Percentiles rank a stretch among this genome's conserved stretches.
Conservation (phyloP, 805 yeast genomes). For the Kluyveromyces aestuarii region DNA sequence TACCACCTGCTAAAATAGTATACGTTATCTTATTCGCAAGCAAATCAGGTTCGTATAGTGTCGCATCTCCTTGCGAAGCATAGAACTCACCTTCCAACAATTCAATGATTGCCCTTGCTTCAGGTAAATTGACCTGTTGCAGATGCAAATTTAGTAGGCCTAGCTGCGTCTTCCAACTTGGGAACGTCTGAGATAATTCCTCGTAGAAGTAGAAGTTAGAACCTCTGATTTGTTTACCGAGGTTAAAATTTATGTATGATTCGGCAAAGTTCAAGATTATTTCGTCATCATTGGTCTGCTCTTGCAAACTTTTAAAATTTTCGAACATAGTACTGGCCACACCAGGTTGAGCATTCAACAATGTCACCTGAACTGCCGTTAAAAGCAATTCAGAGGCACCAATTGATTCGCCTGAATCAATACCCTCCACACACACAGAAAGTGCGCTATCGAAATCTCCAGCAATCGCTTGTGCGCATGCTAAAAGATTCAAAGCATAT, state of each 20-base stretch:
- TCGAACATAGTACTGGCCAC: constrained; percentile 39
- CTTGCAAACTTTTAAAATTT: constrained; percentile 35
- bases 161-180: constrained; percentile 41
- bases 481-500: constrained; percentile 20
- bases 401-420: constrained; percentile 34
- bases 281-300: constrained; percentile 51
- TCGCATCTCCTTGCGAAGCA: constrained; percentile 22
- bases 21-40: constrained; percentile 59
- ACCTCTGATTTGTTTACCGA: constrained; percentile 31
- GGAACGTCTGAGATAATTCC: constrained; percentile 55
- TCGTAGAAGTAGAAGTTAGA: constrained; percentile 61
- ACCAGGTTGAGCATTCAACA: constrained; percentile 34
- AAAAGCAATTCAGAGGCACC: constrained; percentile 33
- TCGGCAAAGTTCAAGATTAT: constrained; percentile 71
- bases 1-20: constrained; percentile 45
- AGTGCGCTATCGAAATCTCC: constrained; percentile 28
- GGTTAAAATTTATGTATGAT: constrained; percentile 49
- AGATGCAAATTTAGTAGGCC: constrained; percentile 68
- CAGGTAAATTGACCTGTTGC: constrained; percentile 72
- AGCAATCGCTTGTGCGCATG: constrained; percentile 19
- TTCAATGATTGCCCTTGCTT: constrained; percentile 59
- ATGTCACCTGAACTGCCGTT: constrained; percentile 34
- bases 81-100: constrained; percentile 38
- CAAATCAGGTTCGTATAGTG: constrained; percentile 35
- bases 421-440: constrained; percentile 32